Base-by-base conservation (phyloP, 2,329 filamentous ascomycete genomes). In the Sporothrix protearum region DNA sequence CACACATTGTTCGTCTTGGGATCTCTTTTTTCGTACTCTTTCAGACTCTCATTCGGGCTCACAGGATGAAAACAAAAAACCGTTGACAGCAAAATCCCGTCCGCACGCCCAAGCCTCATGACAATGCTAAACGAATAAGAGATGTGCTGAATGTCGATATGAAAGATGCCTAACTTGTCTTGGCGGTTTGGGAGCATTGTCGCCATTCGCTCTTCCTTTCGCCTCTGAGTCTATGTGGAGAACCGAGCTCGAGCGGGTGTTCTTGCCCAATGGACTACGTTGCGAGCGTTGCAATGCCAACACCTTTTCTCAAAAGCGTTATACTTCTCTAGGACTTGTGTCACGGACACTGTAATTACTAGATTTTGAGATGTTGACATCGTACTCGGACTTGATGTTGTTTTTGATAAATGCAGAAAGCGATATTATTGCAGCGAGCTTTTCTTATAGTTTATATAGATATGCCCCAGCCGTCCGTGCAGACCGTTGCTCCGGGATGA, bases 1-100 rank as follows among this genome's bases (percentile, higher is more conserved):
- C 36, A 22, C 3, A 16, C 14, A 39, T 53, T 53, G n/a, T 8
- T 53, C 7, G 9, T 28, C 45, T 49, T 36, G 33, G 22, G 55
- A 19, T 0, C 36, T 64, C 59, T 64, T 64, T 64, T n/a, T 64
- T 64, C 59, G 36, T 45, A 64, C 28, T 64, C 36, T 64, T 45
- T 63, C n/a, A n/a, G n/a, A n/a, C n/a, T n/a, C n/a, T n/a, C 28
- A 19, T 64, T 36, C 59, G 1, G n/a, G 4, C 19, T 45, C 59
- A 64, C 59, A 28, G 45, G 59, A 12, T 28, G 10, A 25, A 25
- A n/a, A n/a, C 4, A 12, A 42, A 36, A 36, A 45, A 64, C 36
- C 45, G 36, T 28, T 64, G 59, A 64, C 36, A 9, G 42, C n/a
- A 25, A 51, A 42, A 8, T 2, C 39, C 39, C 28, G 28, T n/a